Evolutionary conservation across 2,329 filamentous ascomycete species (phyloP).

Genomic region (Trichophyton benhamiae): DNA sequence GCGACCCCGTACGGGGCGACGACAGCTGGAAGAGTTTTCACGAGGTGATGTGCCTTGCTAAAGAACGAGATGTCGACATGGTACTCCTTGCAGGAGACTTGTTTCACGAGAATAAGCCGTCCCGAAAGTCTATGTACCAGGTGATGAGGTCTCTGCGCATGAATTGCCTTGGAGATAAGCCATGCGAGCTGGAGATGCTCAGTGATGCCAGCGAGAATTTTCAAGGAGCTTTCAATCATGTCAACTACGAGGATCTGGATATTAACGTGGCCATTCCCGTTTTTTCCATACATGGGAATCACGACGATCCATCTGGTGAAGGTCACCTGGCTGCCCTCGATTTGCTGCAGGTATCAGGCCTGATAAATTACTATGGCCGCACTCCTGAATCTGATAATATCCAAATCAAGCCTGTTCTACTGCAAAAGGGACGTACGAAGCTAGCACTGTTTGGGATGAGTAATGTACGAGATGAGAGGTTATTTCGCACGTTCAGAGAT

Average conservation of each 20-base stretch:
- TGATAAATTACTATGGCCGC: conserved; percentile 92
- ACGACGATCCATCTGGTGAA: conserved; percentile 95
- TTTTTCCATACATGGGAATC: conserved; percentile 96
- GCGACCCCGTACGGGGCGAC: conserved; percentile 85
- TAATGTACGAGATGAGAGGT: conserved; percentile 87
- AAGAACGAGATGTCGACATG: conserved; percentile 89
- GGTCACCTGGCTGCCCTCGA: conserved; percentile 86
- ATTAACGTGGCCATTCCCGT: conserved; percentile 96
- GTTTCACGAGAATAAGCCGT: conserved; percentile 97
- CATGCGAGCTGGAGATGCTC: conserved; percentile 86
- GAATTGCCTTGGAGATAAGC: conserved; percentile 91
- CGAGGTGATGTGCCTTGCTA: conserved; percentile 83
- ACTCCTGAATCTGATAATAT: conserved; percentile 90
- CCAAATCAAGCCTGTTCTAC: conserved; percentile 73
- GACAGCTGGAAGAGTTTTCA: conserved; percentile 96
- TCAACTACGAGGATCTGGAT: conserved; percentile 95
- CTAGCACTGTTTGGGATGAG: conserved; percentile 87
- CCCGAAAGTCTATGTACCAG: conserved; percentile 88
- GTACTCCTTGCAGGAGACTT: conserved; percentile 86
- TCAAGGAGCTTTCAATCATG: conserved; percentile 76
- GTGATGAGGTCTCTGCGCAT: conserved; percentile 89
- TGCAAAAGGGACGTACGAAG: conserved; percentile 90
- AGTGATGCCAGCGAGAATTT: conserved; percentile 89
- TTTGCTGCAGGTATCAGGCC: conserved; percentile 74
- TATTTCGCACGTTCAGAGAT: conserved; percentile 88